Evolutionary conservation across 345 rosid species (phyloP).

Genomic region (Excoecaria cochinchinensis): DNA sequence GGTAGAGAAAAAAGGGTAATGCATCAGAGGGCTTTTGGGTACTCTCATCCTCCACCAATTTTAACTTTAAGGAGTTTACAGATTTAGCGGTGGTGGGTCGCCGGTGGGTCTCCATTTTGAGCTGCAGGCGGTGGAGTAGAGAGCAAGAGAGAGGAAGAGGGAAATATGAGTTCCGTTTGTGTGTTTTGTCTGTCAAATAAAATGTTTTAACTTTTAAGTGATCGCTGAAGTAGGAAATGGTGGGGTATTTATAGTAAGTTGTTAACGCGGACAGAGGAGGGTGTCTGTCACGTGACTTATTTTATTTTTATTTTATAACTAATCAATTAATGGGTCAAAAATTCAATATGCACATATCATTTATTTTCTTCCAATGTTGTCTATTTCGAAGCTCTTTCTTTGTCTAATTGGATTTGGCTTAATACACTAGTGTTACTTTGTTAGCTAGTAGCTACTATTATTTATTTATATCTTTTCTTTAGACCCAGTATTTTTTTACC

Average conservation of each 20-base stretch:
- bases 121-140: constrained; percentile 5
- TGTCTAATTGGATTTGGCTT: too few species aligned
- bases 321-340: too few species aligned
- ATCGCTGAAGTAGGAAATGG: not conserved
- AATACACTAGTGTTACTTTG: too few species aligned
- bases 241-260: too few species aligned
- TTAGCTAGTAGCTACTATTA: too few species aligned
- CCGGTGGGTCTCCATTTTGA: constrained; percentile 31
- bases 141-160: not conserved
- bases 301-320: too few species aligned
- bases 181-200: not conserved
- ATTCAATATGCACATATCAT: too few species aligned
- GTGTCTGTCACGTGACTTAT: not conserved
- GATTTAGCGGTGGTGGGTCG: constrained; percentile 12
- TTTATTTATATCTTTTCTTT: too few species aligned
- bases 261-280: not conserved
- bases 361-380: too few species aligned
- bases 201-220: not conserved
- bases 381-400: too few species aligned
- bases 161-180: not conserved
- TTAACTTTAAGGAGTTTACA: not conserved
- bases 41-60: constrained; percentile 5
- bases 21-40: constrained; percentile 11
- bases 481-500: too few species aligned
- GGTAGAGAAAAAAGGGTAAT: constrained; percentile 20